A percentile compares a stretch with the other conserved stretches of the same genome.
These are phyloP conservation scores for Novymonas esmeraldas DNA, from an alignment of 208 protist species.

Conservation along the genomic window DNA sequence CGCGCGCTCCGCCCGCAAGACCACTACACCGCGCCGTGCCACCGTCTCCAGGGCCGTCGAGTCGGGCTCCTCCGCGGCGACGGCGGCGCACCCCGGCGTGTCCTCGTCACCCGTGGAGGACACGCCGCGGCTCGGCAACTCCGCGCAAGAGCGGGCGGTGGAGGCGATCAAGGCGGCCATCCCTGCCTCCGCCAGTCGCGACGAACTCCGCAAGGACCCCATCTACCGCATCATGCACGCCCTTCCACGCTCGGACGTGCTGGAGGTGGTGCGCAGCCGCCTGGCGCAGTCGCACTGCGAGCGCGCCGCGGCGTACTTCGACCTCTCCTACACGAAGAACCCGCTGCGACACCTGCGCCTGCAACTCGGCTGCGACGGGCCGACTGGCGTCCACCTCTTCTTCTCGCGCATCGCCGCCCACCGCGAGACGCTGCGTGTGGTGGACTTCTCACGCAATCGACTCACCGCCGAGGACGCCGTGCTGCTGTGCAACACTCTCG, in stretches of 20 bases:
- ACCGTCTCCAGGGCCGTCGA: neutral
- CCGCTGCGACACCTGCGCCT: conserved; percentile 78
- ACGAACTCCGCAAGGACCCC: conserved; percentile 49
- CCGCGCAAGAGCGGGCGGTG: conserved; percentile 19
- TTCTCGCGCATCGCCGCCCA: conserved; percentile 68
- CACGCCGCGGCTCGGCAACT: neutral
- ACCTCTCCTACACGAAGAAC: conserved; percentile 74
- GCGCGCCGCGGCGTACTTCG: conserved; percentile 76
- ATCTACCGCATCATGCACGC: conserved; percentile 89
- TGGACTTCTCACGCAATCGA: conserved; percentile 86
- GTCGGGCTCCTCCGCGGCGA: neutral
- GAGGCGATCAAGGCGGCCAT: conserved; percentile 20
- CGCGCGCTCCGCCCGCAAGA: neutral
- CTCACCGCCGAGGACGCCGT: conserved; percentile 66
- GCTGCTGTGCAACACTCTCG: conserved; percentile 57
- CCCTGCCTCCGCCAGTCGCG: conserved; percentile 2
- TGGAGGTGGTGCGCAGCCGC: conserved; percentile 79
- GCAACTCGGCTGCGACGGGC: conserved; percentile 75
- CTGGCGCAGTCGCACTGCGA: conserved; percentile 75
- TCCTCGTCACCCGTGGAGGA: neutral
- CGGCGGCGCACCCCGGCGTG: neutral
- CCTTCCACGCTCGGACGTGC: conserved; percentile 74
- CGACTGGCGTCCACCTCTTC: conserved; percentile 72
- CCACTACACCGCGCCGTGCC: neutral
- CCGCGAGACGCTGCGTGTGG: conserved; percentile 56